These are phyloP conservation scores for Candida pseudoglaebosa DNA, from an alignment of 805 yeast genomes.

Conservation along the genomic window DNA sequence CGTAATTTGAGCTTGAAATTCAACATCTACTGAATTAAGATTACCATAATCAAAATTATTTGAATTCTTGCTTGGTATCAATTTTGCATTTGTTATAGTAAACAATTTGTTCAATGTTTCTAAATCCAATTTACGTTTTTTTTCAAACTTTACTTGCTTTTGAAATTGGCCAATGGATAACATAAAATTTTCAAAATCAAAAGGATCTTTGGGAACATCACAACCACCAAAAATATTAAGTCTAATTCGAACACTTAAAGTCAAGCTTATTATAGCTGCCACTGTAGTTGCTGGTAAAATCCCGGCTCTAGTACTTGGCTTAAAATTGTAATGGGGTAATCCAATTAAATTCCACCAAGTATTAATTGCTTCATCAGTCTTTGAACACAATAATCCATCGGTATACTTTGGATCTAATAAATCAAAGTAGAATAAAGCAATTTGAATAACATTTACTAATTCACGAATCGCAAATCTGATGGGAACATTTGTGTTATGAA, in stretches of 20 bases:
- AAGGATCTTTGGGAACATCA: conserved; percentile 78
- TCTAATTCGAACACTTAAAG: conserved; percentile 66
- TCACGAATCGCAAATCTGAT: conserved; percentile 67
- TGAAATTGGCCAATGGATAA: conserved; percentile 73
- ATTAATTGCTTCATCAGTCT: conserved; percentile 65
- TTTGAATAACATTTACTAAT: conserved; percentile 70
- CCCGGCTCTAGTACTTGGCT: conserved; percentile 48
- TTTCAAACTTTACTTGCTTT: conserved; percentile 54
- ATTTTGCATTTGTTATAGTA: conserved; percentile 30
- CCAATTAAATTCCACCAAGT: conserved; percentile 86
- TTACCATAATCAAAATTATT: conserved; percentile 6
- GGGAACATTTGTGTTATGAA: conserved; percentile 48
- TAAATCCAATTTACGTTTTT: conserved; percentile 52
- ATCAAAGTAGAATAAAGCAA: conserved; percentile 72
- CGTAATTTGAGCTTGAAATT: conserved; percentile 1
- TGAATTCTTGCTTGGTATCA: conserved; percentile 21
- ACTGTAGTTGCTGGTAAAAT: conserved; percentile 63
- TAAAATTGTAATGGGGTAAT: conserved; percentile 37
- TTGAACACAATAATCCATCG: conserved; percentile 81
- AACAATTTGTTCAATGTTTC: conserved; percentile 43
- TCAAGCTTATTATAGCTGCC: conserved; percentile 75
- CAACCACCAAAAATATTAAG: conserved; percentile 33
- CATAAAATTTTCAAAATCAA: conserved; percentile 68
- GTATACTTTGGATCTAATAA: conserved; percentile 63
- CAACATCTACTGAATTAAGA: conserved; percentile 6